Conservation (phyloP, 169 alveolate genomes). For the Plasmodium gaboni region DNA sequence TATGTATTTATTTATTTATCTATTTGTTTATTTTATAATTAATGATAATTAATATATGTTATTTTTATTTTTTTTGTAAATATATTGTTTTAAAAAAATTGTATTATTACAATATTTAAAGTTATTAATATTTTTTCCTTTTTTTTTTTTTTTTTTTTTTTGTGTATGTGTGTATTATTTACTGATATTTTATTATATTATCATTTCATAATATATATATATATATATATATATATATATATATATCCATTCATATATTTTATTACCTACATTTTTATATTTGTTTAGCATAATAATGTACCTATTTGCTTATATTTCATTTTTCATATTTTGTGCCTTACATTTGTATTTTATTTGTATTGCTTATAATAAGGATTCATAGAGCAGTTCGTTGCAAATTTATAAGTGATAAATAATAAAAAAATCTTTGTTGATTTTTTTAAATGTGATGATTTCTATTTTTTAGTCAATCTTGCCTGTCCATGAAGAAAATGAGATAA, state of each 20-base stretch:
- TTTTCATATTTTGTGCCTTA: background rate
- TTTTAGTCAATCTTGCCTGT: slow-evolving; percentile 51
- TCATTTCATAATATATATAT: background rate
- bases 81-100: background rate
- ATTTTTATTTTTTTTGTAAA: background rate
- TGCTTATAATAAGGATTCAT: slow-evolving; percentile 51
- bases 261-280: background rate
- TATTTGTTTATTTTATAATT: background rate
- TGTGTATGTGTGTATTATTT: background rate
- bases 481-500: slow-evolving; percentile 4
- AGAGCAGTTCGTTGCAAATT: slow-evolving; percentile 74
- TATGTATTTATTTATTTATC: background rate
- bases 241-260: background rate
- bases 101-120: too few species aligned
- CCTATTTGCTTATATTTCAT: background rate
- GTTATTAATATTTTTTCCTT: too few species aligned
- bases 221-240: slow-evolving; percentile 8
- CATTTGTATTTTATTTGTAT: slow-evolving; percentile 3
- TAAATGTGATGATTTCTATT: slow-evolving; percentile 24
- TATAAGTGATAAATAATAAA: slow-evolving; percentile 48
- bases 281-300: background rate
- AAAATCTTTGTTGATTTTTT: background rate
- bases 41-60: background rate
- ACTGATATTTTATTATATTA: background rate
- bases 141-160: background rate